Base-by-base conservation (phyloP, 1,139 yeast genomes). In the Meyerozyma athensensis region DNA sequence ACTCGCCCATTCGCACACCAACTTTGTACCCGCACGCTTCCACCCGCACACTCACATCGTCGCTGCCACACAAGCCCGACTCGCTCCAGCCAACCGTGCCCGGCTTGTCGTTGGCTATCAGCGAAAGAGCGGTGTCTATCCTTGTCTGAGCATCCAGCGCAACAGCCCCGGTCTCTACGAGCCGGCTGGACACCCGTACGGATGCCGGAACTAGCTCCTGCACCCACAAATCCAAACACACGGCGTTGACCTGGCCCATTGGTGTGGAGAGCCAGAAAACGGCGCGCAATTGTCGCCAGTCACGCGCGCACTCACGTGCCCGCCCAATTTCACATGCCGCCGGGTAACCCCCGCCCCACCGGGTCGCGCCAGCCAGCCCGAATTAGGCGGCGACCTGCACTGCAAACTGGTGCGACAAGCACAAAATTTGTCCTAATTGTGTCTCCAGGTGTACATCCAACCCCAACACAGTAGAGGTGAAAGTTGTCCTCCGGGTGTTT, bases 151-250 rank as follows among this genome's bases (percentile, higher is more conserved):
- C 19, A 45, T 33, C 39, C 37, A 47, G 33, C 61, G 50, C 41
- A 53, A 53, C n/a, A 21, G 9, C 35, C 24, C 18, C 44, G 45
- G 32, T 24, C 19, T 51, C 49, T 23, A 46, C 44, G 20, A 51
- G 40, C 26, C 43, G 38, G 36, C 63, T 63, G 13, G 79, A 71
- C 6, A 81, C 76, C 34, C 82, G 66, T 37, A 82, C 71, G 1
- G 87, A 76, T 28, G 82, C 60, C 8, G 96, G 94, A 1, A 86
- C 79, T 32, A 84, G 61, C 58, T 87, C 96, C 53, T 81, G 85
- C 19, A 89, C 60, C 20, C 87, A 72, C 43, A 79, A 70, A 34
- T 80, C 81, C 35, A 83, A 58, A 26, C 78, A 68, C 4, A 74
- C 57, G 12, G 73, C 54, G 49, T 68, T 78, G 36, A 81, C 76